phyloP scores from a whole-genome alignment of 2,329 filamentous ascomycete genomes.

The Leptographium radiaticola region DNA sequence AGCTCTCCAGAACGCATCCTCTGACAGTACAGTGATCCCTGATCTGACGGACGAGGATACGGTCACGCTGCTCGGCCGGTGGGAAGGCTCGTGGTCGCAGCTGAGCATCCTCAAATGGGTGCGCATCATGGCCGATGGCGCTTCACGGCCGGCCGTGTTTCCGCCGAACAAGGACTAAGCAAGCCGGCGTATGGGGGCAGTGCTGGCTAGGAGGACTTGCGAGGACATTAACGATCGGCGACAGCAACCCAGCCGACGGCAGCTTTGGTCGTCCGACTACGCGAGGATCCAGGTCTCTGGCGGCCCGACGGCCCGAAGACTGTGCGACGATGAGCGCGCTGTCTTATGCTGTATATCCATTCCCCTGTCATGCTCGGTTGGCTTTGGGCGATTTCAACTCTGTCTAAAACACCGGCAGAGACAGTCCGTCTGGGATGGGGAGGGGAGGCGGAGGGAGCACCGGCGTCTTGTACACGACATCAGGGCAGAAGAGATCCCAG shows the following conservation, averaged over 20 bases:
- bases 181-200: not conserved
- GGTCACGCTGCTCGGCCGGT: conserved; percentile 51
- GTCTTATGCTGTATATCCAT: not conserved
- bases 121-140: conserved; percentile 54
- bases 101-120: conserved; percentile 66
- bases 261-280: not conserved
- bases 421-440: not conserved
- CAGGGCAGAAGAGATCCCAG: not conserved
- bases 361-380: not conserved
- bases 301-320: not conserved
- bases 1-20: too few species aligned
- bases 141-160: conserved; percentile 57
- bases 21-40: conserved; percentile 43
- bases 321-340: not conserved
- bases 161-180: conserved; percentile 43
- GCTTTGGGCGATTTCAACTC: not conserved
- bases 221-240: not conserved
- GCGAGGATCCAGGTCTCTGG: not conserved
- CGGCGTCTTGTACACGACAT: not conserved
- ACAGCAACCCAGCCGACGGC: not conserved
- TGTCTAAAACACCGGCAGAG: not conserved
- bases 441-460: not conserved
- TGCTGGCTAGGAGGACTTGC: not conserved
- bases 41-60: conserved; percentile 59
- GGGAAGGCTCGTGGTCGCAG: conserved; percentile 76